Conservation (phyloP, 345 rosid species). For the Pistacia integerrima region DNA sequence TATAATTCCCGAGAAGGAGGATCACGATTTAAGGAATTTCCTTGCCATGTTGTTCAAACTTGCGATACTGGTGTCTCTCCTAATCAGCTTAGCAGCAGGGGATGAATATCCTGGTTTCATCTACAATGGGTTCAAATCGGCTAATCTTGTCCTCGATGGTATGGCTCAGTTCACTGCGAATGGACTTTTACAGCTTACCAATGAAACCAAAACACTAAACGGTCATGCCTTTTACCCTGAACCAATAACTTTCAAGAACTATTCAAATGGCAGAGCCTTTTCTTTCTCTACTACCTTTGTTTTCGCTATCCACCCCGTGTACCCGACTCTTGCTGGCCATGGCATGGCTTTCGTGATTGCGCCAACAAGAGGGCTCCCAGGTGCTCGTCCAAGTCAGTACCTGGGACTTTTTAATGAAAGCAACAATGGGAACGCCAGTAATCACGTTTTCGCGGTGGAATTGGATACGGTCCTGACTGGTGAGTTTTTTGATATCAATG, state of each 20-base stretch:
- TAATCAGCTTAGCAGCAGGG: conserved; percentile 10
- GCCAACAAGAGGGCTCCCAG: conserved; percentile 45
- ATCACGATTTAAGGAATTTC: too few relatives aligned
- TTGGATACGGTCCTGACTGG: conserved; percentile 43
- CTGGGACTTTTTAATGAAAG: conserved; percentile 49
- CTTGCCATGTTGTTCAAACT: conserved; percentile 25
- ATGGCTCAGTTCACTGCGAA: conserved; percentile 27
- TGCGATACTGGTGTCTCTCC: background rate
- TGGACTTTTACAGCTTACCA: conserved; percentile 51
- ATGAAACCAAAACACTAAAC: conserved; percentile 24
- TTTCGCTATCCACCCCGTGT: conserved; percentile 47
- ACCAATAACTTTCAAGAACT: conserved; percentile 40
- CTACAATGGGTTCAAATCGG: conserved; percentile 39
- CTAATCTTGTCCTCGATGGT: conserved; percentile 46
- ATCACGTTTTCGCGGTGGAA: conserved; percentile 58
- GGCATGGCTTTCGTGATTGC: conserved; percentile 58
- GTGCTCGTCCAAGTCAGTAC: conserved; percentile 32
- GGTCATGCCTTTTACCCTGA: conserved; percentile 56
- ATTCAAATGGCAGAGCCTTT: conserved; percentile 27
- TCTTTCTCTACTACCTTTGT: conserved; percentile 61
- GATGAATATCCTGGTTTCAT: conserved; percentile 19
- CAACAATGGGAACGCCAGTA: conserved; percentile 39
- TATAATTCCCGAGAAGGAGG: too few relatives aligned
- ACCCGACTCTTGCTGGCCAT: conserved; percentile 31
- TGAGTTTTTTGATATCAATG: conserved; percentile 44